Base-by-base conservation (phyloP, 257 asterid species). In the Nemophila menziesii region DNA sequence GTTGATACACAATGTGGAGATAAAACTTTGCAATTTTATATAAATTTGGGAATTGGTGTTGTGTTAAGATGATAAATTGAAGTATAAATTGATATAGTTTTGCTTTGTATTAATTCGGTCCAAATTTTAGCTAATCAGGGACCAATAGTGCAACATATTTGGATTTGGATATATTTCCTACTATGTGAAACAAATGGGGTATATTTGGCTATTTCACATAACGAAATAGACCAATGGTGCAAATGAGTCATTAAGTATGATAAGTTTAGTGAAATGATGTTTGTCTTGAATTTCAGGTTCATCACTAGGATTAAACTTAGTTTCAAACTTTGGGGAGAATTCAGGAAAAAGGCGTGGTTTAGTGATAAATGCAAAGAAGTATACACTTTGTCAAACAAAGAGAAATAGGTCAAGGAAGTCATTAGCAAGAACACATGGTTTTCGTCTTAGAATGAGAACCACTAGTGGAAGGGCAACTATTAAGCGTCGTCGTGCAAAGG, bases 381-480 rank as follows among this genome's bases (percentile, higher is more conserved):
- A 59, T 39, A 3, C 42, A 8, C 93, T 86, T 29, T 86, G 94
- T 48, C 96, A 86, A 55, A 87, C 95, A 8, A 87, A 87, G 81
- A 82, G 95, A 68, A 77, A 80, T 39, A 73, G 93, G 49, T 81
- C 97, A 19, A 67, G 97, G 47, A 89, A 89, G 65, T 84, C 97
- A 0, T 72, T 89, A 48, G 95, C 97, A 40, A 61, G 97, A 22
- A 84, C 95, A 2, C 95, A 83, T 42, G 97, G 97, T n/a, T 89
- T 89, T 41, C 81, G 92, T 37, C 73, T 62, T 74, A 86, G 93
- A 26, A 89, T 83, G 97, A 78, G 94, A 39, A 89, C 97, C 49
- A 80, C 92, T n/a, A 56, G 67, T 11, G 95, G 97, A 40, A 54
- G 90, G 46, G 92, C 92, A 14, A 50, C 66, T 17, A 63, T 89